Evolutionary conservation across 202 grass and related monocot species (phyloP).

Genomic region (Zizania palustris): DNA sequence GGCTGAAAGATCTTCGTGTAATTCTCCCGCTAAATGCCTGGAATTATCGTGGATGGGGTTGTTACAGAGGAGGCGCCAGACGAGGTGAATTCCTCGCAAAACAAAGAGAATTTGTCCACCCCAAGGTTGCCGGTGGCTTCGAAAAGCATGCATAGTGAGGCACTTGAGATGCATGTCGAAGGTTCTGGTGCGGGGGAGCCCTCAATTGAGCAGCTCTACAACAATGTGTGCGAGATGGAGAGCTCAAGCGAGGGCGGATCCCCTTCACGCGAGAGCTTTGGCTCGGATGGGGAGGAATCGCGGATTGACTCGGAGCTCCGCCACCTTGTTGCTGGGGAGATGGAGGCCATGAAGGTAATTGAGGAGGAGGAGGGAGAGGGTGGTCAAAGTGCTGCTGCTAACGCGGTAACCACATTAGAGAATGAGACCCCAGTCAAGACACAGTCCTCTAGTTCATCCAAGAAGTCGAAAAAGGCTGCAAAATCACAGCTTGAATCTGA

Average conservation of each 20-base stretch:
- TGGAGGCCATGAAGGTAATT: constrained; percentile 90
- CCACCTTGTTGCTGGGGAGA: constrained; percentile 94
- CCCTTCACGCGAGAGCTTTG: constrained; percentile 69
- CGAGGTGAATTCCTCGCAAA: constrained; percentile 54
- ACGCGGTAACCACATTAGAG: constrained; percentile 40
- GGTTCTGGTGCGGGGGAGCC: constrained; percentile 55
- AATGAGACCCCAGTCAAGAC: constrained; percentile 47
- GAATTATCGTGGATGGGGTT: constrained; percentile 71
- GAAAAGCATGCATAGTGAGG: constrained; percentile 63
- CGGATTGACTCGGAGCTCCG: constrained; percentile 93
- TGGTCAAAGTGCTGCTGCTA: constrained; percentile 32
- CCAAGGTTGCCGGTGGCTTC: constrained; percentile 56
- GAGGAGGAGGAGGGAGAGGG: constrained; percentile 64
- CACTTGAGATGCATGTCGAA: constrained; percentile 51
- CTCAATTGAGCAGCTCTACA: constrained; percentile 92
- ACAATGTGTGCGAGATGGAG: constrained; percentile 94
- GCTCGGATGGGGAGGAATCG: constrained; percentile 85
- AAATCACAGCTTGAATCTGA: constrained; percentile 55
- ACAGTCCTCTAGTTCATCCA: constrained; percentile 61
- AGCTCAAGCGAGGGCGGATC: constrained; percentile 87
- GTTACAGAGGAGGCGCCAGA: constrained; percentile 47
- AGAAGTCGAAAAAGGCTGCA: constrained; percentile 65
- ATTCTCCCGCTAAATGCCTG: constrained; percentile 66
- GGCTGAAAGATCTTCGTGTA: not conserved
- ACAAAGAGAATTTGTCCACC: constrained; percentile 59